These are phyloP conservation scores for Hypoxylon sp. DNA, from an alignment of 2,329 filamentous ascomycete species.

Conservation along the genomic window DNA sequence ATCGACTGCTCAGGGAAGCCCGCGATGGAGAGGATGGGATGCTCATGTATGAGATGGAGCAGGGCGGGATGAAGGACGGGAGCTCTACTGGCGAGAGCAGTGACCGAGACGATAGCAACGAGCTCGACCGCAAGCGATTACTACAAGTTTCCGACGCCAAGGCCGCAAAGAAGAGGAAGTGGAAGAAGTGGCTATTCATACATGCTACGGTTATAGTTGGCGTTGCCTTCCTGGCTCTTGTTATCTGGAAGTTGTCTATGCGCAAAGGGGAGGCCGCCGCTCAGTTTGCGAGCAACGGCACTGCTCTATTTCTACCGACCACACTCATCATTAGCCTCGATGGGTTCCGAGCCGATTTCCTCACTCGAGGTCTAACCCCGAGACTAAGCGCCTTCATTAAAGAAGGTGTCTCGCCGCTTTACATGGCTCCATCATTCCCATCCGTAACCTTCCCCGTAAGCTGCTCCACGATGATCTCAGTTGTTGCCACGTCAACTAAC, in stretches of 20 bases:
- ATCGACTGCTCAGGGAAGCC: slow-evolving; percentile 60
- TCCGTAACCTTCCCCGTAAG: slow-evolving; percentile 86
- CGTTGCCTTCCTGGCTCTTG: slow-evolving; percentile 63
- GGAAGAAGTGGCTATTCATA: slow-evolving; percentile 62
- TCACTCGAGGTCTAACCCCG: slow-evolving; percentile 84
- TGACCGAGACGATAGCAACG: slow-evolving; percentile 66
- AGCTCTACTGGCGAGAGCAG: slow-evolving; percentile 69
- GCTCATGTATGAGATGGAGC: slow-evolving; percentile 81
- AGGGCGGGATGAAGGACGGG: slow-evolving; percentile 74
- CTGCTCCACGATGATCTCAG: slow-evolving; percentile 29
- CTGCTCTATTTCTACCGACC: slow-evolving; percentile 86
- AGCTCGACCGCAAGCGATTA: slow-evolving; percentile 63
- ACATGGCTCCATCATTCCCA: slow-evolving; percentile 94
- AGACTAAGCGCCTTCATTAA: slow-evolving; percentile 79
- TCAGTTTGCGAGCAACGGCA: slow-evolving; percentile 75
- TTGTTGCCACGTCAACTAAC: slow-evolving; percentile 20
- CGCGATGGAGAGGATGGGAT: slow-evolving; percentile 73
- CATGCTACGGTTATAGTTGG: slow-evolving; percentile 60
- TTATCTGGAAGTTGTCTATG: slow-evolving; percentile 66
- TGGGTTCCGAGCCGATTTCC: slow-evolving; percentile 93
- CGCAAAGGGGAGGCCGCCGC: slow-evolving; percentile 48
- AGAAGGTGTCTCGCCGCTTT: slow-evolving; percentile 86
- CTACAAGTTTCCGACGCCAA: slow-evolving; percentile 58
- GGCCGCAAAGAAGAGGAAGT: slow-evolving; percentile 59
- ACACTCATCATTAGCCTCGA: slow-evolving; percentile 94